Percentiles rank a stretch among this genome's conserved stretches.
These are phyloP conservation scores for Lactarius trivialis DNA, from an alignment of 768 basidiomycete species.

Conservation along the genomic window DNA sequence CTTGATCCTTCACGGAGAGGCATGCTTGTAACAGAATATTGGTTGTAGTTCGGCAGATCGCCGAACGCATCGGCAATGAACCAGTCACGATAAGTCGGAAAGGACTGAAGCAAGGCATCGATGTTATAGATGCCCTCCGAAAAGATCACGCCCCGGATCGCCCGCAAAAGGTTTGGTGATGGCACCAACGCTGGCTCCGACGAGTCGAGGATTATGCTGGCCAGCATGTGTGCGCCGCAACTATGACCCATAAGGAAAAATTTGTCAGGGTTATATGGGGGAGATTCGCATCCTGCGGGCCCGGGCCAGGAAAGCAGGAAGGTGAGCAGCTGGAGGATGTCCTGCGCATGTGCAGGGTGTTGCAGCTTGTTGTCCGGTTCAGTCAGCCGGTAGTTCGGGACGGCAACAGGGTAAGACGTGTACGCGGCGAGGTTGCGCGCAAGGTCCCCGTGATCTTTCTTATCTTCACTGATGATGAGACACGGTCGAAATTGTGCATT, in stretches of 20 bases:
- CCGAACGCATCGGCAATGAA: constrained; percentile 67
- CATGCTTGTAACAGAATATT: constrained; percentile 41
- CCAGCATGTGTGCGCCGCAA: constrained; percentile 76
- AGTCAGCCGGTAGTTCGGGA: constrained; percentile 77
- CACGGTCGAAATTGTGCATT: not conserved
- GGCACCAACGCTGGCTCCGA: constrained; percentile 42
- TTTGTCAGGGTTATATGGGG: constrained; percentile 34
- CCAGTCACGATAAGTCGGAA: constrained; percentile 63
- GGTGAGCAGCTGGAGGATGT: constrained; percentile 54
- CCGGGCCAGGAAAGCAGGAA: constrained; percentile 48
- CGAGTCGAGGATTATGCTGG: constrained; percentile 59
- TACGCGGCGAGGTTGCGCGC: constrained; percentile 46
- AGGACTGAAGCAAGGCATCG: constrained; percentile 52
- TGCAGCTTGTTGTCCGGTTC: constrained; percentile 36
- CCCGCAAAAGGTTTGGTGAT: constrained; percentile 34
- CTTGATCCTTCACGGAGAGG: constrained; percentile 31
- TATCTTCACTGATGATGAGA: constrained; percentile 54
- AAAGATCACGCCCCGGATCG: constrained; percentile 49
- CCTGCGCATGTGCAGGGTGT: constrained; percentile 69
- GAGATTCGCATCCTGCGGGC: constrained; percentile 25
- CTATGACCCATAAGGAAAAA: constrained; percentile 72
- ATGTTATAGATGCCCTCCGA: constrained; percentile 80
- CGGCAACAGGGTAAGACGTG: constrained; percentile 53
- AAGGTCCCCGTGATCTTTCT: constrained; percentile 47
- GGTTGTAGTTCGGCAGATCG: constrained; percentile 38